Base-by-base conservation (phyloP, 2,329 filamentous ascomycete genomes). In the Neofusicoccum sp. region DNA sequence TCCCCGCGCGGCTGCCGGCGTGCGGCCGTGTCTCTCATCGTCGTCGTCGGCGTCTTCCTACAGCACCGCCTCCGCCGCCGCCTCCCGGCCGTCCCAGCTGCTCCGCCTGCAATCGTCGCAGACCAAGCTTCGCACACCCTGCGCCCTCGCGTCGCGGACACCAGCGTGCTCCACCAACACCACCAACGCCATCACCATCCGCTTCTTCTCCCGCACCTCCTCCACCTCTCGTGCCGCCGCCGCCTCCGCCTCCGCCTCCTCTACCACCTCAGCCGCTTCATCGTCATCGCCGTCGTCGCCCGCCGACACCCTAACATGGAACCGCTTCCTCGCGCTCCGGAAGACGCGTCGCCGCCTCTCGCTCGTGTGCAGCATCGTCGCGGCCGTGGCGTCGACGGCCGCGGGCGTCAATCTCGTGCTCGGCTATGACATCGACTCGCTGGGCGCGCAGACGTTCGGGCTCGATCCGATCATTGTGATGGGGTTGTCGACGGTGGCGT, bases 251-350 rank as follows among this genome's bases (percentile, higher is more conserved):
- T 53, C 34, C 20, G 14, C 58, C 36, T 9, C 58, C 3, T 26
- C 45, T 5, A 6, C 36, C 36, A 11, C 44, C n/a, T 43, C 40
- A 11, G 30, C 47, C 28, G 34, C 41, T 26, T 26, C 34, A 28
- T 4, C 28, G 33, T 26, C 34, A 28, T 4, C 28, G 33, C 12
- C 45, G 8, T 4, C 28, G 14, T 56, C 54, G 51, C 54, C 64
- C 43, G 61, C 65, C 44, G 64, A 66, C 9, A 67, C 74, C 60
- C 74, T 82, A 38, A 79, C 79, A 77, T 98, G 93, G 93, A 89
- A 97, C 79, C 87, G 86, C 57, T 98, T 96, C 81, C 96, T 98
- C 82, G 86, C 86, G 73, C 87, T 98, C 63, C 91, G 93, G 70
- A 89, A 91, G 69, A 89, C 87, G 63, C 90, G 93, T 60, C 88